phyloP scores from a whole-genome alignment of 2,329 filamentous ascomycete genomes.

The Fusarium napiforme region DNA sequence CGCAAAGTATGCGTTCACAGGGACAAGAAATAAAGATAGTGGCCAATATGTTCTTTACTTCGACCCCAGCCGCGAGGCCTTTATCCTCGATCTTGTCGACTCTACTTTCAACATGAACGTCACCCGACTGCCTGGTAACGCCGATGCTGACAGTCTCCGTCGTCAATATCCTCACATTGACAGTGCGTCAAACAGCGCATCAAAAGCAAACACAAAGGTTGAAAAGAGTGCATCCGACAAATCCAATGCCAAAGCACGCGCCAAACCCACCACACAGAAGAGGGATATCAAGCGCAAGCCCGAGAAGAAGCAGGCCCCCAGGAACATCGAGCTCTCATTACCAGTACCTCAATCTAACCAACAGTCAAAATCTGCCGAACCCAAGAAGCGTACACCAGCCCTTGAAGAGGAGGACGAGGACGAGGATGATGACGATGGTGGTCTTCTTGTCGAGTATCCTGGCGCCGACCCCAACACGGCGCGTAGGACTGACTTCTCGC shows the following conservation, averaged over 20 bases:
- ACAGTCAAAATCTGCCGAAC: constrained; percentile 35
- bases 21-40: constrained; percentile 66
- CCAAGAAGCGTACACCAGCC: constrained; percentile 46
- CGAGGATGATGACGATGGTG: constrained; percentile 66
- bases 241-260: constrained; percentile 39
- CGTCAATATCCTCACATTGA: constrained; percentile 75
- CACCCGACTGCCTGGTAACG: constrained; percentile 72
- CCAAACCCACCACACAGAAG: constrained; percentile 41
- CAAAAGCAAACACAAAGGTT: constrained; percentile 25
- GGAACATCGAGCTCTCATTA: constrained; percentile 50
- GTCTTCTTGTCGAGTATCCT: constrained; percentile 69
- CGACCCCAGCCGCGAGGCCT: constrained; percentile 77
- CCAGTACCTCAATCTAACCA: constrained; percentile 46
- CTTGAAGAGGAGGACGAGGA: constrained; percentile 64
- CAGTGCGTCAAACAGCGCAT: constrained; percentile 30
- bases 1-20: constrained; percentile 69
- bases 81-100: constrained; percentile 83
- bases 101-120: constrained; percentile 91
- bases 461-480: constrained; percentile 56
- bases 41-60: constrained; percentile 77
- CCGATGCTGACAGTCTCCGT: constrained; percentile 70
- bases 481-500: constrained; percentile 58
- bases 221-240: constrained; percentile 35
- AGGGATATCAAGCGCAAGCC: constrained; percentile 48
- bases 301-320: constrained; percentile 51